A percentile compares a stretch with the other conserved stretches of the same genome.
These are phyloP conservation scores for Macroventuria anomochaeta DNA, from an alignment of 2,329 filamentous ascomycete species.

Conservation along the genomic window DNA sequence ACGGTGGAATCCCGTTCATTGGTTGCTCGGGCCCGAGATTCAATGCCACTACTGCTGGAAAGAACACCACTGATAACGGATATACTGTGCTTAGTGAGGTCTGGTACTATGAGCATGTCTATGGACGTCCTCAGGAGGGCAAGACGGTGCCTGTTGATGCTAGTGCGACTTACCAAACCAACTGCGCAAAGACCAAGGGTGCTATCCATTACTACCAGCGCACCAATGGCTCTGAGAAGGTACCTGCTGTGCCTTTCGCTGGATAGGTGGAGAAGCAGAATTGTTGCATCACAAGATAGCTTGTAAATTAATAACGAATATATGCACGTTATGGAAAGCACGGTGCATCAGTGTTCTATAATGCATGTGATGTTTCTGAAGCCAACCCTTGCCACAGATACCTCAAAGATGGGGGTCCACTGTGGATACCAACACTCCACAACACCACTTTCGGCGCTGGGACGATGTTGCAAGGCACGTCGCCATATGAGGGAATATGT, in stretches of 20 bases:
- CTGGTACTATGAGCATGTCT: constrained; percentile 70
- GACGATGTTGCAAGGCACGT: not conserved
- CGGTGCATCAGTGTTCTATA: too few relatives aligned
- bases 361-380: too few relatives aligned
- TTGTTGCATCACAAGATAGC: too few relatives aligned
- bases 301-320: too few relatives aligned
- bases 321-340: too few relatives aligned
- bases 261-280: not conserved
- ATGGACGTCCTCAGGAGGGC: constrained; percentile 62
- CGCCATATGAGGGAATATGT: not conserved
- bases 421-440: not conserved
- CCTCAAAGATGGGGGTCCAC: constrained; percentile 8
- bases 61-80: constrained; percentile 62
- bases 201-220: constrained; percentile 65
- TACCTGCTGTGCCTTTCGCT: constrained; percentile 35
- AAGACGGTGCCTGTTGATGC: constrained; percentile 57
- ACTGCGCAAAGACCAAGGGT: constrained; percentile 61
- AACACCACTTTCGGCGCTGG: constrained; percentile 2
- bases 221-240: constrained; percentile 49
- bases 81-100: constrained; percentile 65
- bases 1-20: constrained; percentile 65
- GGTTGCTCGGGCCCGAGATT: constrained; percentile 67
- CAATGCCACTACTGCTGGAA: constrained; percentile 66
- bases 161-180: constrained; percentile 56
- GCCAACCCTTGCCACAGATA: too few relatives aligned